phyloP scores from a whole-genome alignment of 371 early-diverging fungal species.

The Mortierella sp. region DNA sequence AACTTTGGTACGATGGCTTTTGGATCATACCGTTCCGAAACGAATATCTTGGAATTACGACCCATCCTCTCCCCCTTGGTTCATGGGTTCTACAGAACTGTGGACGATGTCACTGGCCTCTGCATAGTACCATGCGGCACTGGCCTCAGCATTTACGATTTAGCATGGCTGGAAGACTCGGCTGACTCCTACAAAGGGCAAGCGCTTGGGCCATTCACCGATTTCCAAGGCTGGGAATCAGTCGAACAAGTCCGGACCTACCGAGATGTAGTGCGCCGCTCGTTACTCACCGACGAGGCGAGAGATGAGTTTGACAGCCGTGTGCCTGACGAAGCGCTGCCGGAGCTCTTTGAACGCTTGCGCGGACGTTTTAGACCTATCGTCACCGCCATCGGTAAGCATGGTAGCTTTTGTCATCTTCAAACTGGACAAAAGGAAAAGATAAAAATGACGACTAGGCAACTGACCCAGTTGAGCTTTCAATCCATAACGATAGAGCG shows the following conservation, averaged over 20 bases:
- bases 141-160: not conserved
- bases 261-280: slow-evolving; percentile 26
- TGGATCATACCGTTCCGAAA: too few species aligned
- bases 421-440: not conserved
- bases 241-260: slow-evolving; percentile 21
- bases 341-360: slow-evolving; percentile 24
- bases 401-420: not conserved
- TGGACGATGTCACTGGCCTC: not conserved
- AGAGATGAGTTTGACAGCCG: slow-evolving; percentile 6
- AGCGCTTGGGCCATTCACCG: not conserved
- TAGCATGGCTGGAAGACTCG: not conserved
- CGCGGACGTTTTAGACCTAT: slow-evolving; percentile 27
- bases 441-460: not conserved
- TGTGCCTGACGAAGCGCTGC: slow-evolving; percentile 13
- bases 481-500: slow-evolving; percentile 10
- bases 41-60: too few species aligned
- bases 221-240: slow-evolving; percentile 25
- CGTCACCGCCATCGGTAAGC: slow-evolving; percentile 30
- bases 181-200: not conserved
- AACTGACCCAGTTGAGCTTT: not conserved
- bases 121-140: not conserved
- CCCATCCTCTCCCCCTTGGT: too few species aligned
- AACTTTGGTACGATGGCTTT: too few species aligned
- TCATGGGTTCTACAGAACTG: too few species aligned
- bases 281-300: slow-evolving; percentile 15